Percentiles rank a stretch among this genome's conserved stretches.
phyloP scores from a whole-genome alignment of 148 eudicot species.

The Amaranthus hypochondriacus region DNA sequence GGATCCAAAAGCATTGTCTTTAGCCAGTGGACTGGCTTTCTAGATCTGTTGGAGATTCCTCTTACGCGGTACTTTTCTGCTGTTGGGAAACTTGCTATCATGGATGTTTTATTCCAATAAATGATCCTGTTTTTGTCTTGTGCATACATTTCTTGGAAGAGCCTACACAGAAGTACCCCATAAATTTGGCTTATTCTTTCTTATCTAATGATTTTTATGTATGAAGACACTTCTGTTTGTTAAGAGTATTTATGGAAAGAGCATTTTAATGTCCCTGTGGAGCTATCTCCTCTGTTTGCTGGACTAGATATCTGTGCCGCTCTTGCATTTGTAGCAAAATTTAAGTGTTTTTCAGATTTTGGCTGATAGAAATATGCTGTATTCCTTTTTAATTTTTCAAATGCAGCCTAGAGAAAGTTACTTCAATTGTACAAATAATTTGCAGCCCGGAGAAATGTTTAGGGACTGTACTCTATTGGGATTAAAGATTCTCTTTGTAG shows the following conservation, averaged over 20 bases:
- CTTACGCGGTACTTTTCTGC: constrained; percentile 58
- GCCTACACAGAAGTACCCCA: neutral
- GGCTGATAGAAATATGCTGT: no score
- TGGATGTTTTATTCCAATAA: neutral
- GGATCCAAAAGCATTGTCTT: constrained; percentile 89
- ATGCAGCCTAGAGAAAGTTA: no score
- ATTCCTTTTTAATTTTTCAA: no score
- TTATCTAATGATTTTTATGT: neutral
- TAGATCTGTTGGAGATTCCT: constrained; percentile 89
- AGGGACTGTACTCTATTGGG: no score
- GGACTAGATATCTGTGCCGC: constrained; percentile 2
- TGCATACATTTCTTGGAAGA: neutral
- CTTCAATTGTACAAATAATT: neutral
- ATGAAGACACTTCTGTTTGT: neutral
- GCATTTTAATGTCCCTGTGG: neutral
- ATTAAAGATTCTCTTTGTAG: no score
- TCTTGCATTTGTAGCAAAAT: neutral
- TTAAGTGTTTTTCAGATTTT: no score
- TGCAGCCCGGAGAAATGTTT: no score
- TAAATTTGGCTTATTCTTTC: neutral
- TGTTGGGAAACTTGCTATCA: neutral
- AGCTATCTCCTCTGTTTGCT: neutral
- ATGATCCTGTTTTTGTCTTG: neutral
- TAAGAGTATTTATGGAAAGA: neutral
- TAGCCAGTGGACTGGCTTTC: constrained; percentile 98